Evolutionary conservation across 176 grass and related monocot species (phyloP).

Genomic region (Zea luxurians): DNA sequence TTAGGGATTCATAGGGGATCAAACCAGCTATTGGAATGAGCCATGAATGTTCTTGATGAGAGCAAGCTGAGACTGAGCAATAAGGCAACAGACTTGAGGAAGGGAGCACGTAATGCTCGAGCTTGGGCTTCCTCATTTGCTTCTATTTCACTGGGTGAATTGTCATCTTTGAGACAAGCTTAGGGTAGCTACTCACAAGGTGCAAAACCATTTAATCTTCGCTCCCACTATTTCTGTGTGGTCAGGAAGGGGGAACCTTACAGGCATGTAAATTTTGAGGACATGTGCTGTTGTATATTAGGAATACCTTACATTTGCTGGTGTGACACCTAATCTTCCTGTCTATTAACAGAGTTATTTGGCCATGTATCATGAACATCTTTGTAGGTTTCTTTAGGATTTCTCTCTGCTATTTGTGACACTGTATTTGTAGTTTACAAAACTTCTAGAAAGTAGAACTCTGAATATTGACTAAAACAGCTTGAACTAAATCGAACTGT

Average conservation of each 20-base stretch:
- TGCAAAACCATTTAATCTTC: slow-evolving; percentile 32
- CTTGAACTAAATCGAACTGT: no score
- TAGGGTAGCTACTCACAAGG: slow-evolving; percentile 43
- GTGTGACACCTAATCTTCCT: no score
- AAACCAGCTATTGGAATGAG: slow-evolving; percentile 53
- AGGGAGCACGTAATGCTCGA: slow-evolving; percentile 71
- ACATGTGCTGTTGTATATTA: slow-evolving; percentile 50
- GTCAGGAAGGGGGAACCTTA: slow-evolving; percentile 41
- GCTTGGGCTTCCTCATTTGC: slow-evolving; percentile 89
- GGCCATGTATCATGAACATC: no score
- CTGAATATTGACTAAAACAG: no score
- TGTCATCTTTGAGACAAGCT: slow-evolving; percentile 56
- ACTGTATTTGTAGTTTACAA: no score
- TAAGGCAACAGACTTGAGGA: slow-evolving; percentile 60
- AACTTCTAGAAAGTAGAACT: no score
- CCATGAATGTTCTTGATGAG: slow-evolving; percentile 45
- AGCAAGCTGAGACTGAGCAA: slow-evolving; percentile 65
- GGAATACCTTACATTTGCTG: slow-evolving; percentile 31
- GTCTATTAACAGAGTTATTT: no score
- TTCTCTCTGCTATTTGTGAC: no score
- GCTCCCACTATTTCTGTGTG: slow-evolving; percentile 30
- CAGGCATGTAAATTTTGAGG: slow-evolving; percentile 67
- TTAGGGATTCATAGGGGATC: slow-evolving; percentile 44
- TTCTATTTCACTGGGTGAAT: slow-evolving; percentile 80
- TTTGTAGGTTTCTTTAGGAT: no score